A percentile compares a stretch with the other conserved stretches of the same genome.
phyloP scores from a whole-genome alignment of 805 yeast genomes.

The Saccharomycopsis capsularis region DNA sequence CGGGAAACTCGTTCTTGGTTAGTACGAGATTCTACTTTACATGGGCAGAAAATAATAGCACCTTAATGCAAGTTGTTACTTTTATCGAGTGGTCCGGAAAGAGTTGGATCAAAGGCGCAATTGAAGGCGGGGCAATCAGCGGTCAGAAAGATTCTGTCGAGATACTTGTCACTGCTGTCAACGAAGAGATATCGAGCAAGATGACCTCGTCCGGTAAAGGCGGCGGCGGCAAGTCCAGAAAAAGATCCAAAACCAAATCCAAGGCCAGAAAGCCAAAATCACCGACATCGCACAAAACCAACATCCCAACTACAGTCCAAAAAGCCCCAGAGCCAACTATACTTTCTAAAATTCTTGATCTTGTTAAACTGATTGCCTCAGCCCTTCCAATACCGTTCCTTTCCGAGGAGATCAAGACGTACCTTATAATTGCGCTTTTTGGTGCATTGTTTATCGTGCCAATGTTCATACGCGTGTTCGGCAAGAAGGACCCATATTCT shows the following conservation, averaged over 20 bases:
- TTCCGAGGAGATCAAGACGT: conserved; percentile 3
- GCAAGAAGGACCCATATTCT: conserved; percentile 1
- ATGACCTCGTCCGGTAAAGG: background rate
- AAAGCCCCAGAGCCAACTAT: background rate
- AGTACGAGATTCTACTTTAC: conserved; percentile 49
- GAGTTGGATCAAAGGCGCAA: conserved; percentile 71
- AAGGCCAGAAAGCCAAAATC: background rate
- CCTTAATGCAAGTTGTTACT: conserved; percentile 47
- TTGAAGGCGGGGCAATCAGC: conserved; percentile 65
- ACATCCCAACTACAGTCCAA: background rate
- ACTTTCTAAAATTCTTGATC: background rate
- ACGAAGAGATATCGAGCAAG: conserved; percentile 19
- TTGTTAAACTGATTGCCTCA: conserved; percentile 1
- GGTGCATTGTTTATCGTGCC: background rate
- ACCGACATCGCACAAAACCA: background rate
- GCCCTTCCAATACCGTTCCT: conserved; percentile 6
- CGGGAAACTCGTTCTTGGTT: conserved; percentile 61
- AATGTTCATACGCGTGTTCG: background rate
- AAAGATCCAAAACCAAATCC: conserved; percentile 4
- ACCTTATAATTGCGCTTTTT: background rate
- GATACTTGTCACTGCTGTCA: conserved; percentile 41
- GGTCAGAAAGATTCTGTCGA: conserved; percentile 61
- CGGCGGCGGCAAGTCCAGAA: conserved; percentile 1
- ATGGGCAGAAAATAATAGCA: conserved; percentile 56
- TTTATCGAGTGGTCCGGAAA: conserved; percentile 65